These are phyloP conservation scores for Agastache rugosa DNA, from an alignment of 257 asterid species.

Conservation along the genomic window DNA sequence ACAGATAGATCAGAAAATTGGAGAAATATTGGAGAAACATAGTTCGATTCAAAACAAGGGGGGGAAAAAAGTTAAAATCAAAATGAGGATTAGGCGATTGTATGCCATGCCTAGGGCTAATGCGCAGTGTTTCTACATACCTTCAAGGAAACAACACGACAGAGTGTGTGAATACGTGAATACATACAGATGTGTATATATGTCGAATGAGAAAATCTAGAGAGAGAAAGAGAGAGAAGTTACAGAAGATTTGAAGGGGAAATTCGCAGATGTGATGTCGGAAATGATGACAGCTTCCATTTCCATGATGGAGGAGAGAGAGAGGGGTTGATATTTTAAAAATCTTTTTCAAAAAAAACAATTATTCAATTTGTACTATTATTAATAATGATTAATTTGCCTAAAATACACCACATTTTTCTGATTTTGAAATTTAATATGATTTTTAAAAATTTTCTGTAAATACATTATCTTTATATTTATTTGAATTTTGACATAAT, in stretches of 20 bases:
- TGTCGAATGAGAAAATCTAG: conserved; percentile 20
- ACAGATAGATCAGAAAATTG: conserved; percentile 2
- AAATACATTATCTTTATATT: too few species aligned
- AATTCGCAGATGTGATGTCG: conserved; percentile 33
- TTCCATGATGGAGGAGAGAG: conserved; percentile 40
- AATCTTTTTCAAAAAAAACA: background rate
- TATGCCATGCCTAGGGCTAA: conserved; percentile 22
- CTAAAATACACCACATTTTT: too few species aligned
- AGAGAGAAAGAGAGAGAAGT: conserved; percentile 29
- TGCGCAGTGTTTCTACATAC: background rate
- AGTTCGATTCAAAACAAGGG: background rate
- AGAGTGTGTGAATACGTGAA: conserved; percentile 13
- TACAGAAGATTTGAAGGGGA: conserved; percentile 32
- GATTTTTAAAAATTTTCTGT: too few species aligned
- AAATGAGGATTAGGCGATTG: conserved; percentile 28
- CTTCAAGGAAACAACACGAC: conserved; percentile 2
- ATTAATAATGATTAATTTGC: too few species aligned
- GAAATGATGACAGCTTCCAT: conserved; percentile 40
- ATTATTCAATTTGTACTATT: background rate
- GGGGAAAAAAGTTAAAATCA: background rate
- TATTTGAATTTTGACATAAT: too few species aligned
- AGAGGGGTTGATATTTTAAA: conserved; percentile 26
- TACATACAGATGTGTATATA: conserved; percentile 17
- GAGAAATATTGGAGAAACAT: background rate
- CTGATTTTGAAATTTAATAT: too few species aligned